Conservation (phyloP, 202 grass and related monocot species). For the Digitaria exilis region DNA sequence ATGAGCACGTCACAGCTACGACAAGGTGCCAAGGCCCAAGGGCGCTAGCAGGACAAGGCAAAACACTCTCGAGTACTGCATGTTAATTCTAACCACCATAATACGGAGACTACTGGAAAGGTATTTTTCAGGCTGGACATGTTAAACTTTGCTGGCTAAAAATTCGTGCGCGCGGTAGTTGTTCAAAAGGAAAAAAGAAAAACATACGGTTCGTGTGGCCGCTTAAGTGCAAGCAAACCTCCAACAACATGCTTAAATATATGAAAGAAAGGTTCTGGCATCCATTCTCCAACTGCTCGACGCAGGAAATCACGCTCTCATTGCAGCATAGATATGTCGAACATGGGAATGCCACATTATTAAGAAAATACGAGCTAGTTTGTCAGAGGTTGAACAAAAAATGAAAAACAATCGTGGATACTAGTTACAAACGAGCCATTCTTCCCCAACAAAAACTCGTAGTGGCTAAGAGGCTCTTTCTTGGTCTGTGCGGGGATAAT, state of each 20-base stretch:
- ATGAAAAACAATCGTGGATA: background rate
- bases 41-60: background rate
- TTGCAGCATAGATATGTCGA: background rate
- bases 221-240: background rate
- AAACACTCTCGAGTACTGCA: background rate
- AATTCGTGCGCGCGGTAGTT: background rate
- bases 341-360: slow-evolving; percentile 24
- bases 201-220: background rate
- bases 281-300: background rate
- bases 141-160: too few species aligned
- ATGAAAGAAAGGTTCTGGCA: background rate
- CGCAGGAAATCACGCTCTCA: background rate
- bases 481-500: background rate
- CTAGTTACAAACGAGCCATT: slow-evolving; percentile 16
- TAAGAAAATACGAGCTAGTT: slow-evolving; percentile 7
- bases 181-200: too few species aligned
- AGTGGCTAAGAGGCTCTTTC: slow-evolving; percentile 6
- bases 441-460: background rate
- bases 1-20: background rate
- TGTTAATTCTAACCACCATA: background rate
- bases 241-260: background rate
- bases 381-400: background rate
- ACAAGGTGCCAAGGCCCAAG: background rate
- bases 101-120: too few species aligned
- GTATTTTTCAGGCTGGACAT: background rate